Conservation (phyloP, 2,329 filamentous ascomycete genomes). For the Fusarium agapanthi region DNA sequence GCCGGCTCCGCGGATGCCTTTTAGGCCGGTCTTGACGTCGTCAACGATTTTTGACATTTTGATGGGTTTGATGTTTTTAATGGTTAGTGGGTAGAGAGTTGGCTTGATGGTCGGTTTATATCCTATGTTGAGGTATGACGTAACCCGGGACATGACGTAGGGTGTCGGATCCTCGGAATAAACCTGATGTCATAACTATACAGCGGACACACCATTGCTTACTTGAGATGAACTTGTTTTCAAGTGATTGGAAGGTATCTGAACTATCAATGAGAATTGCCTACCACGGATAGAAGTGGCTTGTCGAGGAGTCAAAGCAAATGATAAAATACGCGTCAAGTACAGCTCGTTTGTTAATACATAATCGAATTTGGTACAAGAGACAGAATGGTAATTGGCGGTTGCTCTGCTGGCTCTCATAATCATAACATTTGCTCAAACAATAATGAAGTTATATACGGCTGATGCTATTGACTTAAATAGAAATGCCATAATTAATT, state of each 20-base stretch:
- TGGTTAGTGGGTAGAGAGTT: neutral
- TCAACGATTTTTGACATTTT: conserved; percentile 36
- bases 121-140: neutral
- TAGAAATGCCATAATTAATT: neutral
- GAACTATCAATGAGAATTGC: rapidly evolving
- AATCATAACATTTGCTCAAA: rapidly evolving
- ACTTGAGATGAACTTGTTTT: neutral
- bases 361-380: neutral
- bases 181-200: neutral
- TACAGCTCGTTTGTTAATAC: neutral
- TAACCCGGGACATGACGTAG: neutral
- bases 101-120: neutral
- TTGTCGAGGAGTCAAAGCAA: neutral
- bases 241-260: neutral
- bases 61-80: too few relatives aligned
- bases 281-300: neutral
- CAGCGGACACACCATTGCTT: neutral
- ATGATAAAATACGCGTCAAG: rapidly evolving
- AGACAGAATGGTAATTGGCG: neutral
- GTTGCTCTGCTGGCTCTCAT: neutral
- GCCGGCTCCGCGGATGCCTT: conserved; percentile 36
- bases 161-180: neutral
- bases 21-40: conserved; percentile 37
- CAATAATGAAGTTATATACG: neutral
- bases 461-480: neutral